Evolutionary conservation across 805 yeast genomes (phyloP), one percentile per base, ranked within the genome.

Genomic region (Saccharomyces kudriavzevii): DNA sequence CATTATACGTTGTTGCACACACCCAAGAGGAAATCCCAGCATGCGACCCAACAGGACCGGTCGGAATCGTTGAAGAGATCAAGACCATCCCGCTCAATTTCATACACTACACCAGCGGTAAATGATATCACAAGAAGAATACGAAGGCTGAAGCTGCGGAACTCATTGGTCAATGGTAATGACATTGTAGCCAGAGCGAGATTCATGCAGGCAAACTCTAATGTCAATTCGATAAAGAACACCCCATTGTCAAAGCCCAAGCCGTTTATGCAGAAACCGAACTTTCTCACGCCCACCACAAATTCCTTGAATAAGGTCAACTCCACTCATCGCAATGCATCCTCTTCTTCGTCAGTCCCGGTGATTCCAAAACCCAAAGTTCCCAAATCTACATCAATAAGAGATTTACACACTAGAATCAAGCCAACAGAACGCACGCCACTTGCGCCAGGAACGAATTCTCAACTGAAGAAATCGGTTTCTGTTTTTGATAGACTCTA

Each of bases 401-500:
- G 31, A 47, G 49, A 30, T 25, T 8, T 17, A 48, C 20, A 20
- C 47, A 20, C 45, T 48, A 28, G 29, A 31, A 24, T 13, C 52
- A 14, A 52, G 25, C 31, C 27, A 29, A 2, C 24, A 30, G 35
- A 29, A 29, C 25, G 29, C 26, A 8, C 40, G 9, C 24, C 26
- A 20, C 1, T 17, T 27, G 25, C 28, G 10, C 26, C 48, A 29
- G 47, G 27, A 22, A 14, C 48, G 17, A 40, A 17, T 9, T 17
- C 43, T 17, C 43, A 35, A 17, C 17, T 35, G 43, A 35, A 35
- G 43, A 35, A 35, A 10, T 56, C 58, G 4, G 49, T 49, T 13
- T 62, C 67, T 5, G 66, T 65, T 8, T 65, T 65, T 54, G 66
- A 63, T 20, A 58, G 69, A 49, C 56, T 63, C 14, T 63, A 63